Conservation (phyloP, 371 early-diverging fungal species). For the Mycotypha africana region DNA sequence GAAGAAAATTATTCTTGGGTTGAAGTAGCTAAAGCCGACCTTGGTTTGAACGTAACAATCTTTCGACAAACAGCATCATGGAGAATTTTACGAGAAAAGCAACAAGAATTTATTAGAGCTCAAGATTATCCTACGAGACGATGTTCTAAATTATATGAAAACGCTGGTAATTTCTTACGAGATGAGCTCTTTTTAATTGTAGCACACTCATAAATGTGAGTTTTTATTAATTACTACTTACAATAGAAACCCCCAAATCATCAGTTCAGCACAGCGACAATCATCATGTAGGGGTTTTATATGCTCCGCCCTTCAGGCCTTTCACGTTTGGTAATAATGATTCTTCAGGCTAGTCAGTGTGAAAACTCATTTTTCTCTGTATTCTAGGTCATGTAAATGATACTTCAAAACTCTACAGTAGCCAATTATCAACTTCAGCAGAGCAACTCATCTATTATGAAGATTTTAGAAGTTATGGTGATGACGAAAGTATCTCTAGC, state of each 20-base stretch:
- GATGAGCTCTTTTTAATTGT: no score
- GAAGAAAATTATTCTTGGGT: constrained; percentile 55
- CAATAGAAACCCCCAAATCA: constrained; percentile 11
- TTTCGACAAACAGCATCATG: constrained; percentile 58
- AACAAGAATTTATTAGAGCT: constrained; percentile 56
- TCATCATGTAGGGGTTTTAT: constrained; percentile 54
- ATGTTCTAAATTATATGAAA: constrained; percentile 58
- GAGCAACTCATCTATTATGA: no score
- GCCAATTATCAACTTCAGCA: not conserved
- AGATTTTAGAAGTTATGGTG: constrained; percentile 9
- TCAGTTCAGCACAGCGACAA: constrained; percentile 25
- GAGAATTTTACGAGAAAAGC: constrained; percentile 45
- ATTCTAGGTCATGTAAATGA: constrained; percentile 11
- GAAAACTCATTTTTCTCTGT: not conserved
- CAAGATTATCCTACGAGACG: constrained; percentile 66
- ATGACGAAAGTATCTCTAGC: constrained; percentile 11
- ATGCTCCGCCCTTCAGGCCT: constrained; percentile 52
- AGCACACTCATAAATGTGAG: no score
- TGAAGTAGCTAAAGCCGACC: constrained; percentile 62
- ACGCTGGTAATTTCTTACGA: constrained; percentile 18
- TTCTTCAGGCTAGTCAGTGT: no score
- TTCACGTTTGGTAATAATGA: constrained; percentile 30
- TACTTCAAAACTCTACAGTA: constrained; percentile 11
- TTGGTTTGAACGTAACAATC: constrained; percentile 56
- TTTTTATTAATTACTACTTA: not conserved